Conservation (phyloP, 306 rosid species). For the Crotalaria pallida region DNA sequence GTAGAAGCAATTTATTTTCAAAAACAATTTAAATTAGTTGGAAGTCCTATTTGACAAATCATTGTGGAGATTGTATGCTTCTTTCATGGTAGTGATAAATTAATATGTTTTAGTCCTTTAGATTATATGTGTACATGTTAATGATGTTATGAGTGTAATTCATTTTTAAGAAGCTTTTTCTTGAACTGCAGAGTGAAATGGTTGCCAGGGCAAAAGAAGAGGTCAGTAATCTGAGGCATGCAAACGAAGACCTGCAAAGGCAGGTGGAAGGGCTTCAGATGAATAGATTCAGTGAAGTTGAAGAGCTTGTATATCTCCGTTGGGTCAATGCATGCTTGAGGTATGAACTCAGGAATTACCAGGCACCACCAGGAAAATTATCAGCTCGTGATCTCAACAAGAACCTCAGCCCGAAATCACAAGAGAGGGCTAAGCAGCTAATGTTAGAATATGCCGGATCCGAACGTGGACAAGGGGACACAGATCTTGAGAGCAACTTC, state of each 20-base stretch:
- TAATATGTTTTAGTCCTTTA: background rate
- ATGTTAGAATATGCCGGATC: conserved; percentile 93
- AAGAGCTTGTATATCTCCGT: conserved; percentile 94
- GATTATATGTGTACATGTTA: background rate
- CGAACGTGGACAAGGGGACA: conserved; percentile 94
- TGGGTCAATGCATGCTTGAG: conserved; percentile 98
- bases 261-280: conserved; percentile 97
- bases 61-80: background rate
- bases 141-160: conserved; percentile 1
- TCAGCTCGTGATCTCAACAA: conserved; percentile 87
- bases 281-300: conserved; percentile 88
- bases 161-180: conserved; percentile 7
- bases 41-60: background rate
- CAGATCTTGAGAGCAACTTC: conserved; percentile 89
- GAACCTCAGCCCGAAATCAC: conserved; percentile 80
- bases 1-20: background rate
- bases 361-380: conserved; percentile 63
- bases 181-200: conserved; percentile 64
- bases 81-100: background rate
- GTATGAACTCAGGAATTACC: conserved; percentile 73
- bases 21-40: background rate
- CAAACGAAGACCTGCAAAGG: conserved; percentile 78
- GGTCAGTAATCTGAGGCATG: conserved; percentile 59
- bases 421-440: conserved; percentile 80
- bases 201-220: conserved; percentile 59